Evolutionary conservation across 306 rosid genomes (phyloP).

Genomic region (Dryas alaskensis): DNA sequence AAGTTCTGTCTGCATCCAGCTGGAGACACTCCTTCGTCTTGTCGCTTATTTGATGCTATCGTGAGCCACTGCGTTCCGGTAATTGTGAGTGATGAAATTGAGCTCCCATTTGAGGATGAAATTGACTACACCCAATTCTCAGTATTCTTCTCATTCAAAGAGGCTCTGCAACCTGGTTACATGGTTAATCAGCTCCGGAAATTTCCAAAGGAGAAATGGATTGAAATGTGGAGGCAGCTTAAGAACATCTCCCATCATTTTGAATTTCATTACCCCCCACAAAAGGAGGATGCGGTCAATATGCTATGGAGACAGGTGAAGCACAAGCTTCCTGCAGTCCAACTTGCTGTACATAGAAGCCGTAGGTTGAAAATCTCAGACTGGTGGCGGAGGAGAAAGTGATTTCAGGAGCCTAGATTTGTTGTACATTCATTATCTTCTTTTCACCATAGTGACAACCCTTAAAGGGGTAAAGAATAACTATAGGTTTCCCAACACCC

Average conservation of each 20-base stretch:
- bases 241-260: constrained; percentile 69
- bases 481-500: constrained; percentile 16
- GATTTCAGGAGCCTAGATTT: constrained; percentile 25
- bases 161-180: constrained; percentile 78
- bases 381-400: constrained; percentile 73
- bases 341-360: constrained; percentile 67
- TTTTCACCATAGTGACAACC: constrained; percentile 27
- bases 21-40: constrained; percentile 97
- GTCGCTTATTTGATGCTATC: constrained; percentile 95
- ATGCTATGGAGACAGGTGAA: constrained; percentile 96
- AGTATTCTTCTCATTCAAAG: constrained; percentile 80
- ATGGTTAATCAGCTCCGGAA: constrained; percentile 68
- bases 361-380: constrained; percentile 82
- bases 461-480: constrained; percentile 30
- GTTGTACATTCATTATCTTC: constrained; percentile 46
- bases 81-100: constrained; percentile 92
- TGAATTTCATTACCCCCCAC: constrained; percentile 85
- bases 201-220: constrained; percentile 77
- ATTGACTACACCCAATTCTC: constrained; percentile 81
- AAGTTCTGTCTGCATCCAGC: constrained; percentile 97
- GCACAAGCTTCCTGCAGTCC: constrained; percentile 79
- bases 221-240: constrained; percentile 81
- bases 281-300: constrained; percentile 77
- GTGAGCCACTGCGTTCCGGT: constrained; percentile 97
- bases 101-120: constrained; percentile 95